These are phyloP conservation scores for Lolium rigidum DNA, from an alignment of 176 grass and related monocot genomes.

Conservation along the genomic window DNA sequence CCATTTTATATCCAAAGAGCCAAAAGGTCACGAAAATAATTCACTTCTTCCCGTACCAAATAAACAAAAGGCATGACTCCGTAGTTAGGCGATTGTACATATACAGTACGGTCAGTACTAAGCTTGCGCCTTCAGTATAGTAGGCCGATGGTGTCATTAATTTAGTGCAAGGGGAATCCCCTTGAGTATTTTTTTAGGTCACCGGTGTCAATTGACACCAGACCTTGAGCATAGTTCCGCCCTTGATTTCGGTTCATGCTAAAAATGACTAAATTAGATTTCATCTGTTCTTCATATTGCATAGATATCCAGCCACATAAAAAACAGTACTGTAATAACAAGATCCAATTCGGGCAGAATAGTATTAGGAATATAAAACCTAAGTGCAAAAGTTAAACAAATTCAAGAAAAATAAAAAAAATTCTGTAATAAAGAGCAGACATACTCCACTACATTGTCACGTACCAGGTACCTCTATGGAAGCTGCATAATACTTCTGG, in stretches of 20 bases:
- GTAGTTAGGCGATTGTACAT: neutral
- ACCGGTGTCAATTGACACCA: too few relatives aligned
- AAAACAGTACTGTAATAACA: neutral
- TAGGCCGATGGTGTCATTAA: too few relatives aligned
- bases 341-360: neutral
- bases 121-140: too few relatives aligned
- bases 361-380: neutral
- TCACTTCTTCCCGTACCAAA: neutral
- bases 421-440: neutral
- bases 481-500: conserved; percentile 74
- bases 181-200: too few relatives aligned
- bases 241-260: neutral
- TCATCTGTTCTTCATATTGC: neutral
- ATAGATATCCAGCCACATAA: neutral
- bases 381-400: neutral
- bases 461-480: conserved; percentile 92
- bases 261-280: neutral
- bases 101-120: neutral
- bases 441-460: conserved; percentile 20
- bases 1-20: conserved; percentile 2
- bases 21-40: neutral
- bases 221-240: too few relatives aligned
- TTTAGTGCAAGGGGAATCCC: too few relatives aligned
- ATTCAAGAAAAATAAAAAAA: neutral
- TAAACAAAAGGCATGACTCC: neutral